Percentiles rank a stretch among this genome's conserved stretches.
Conservation (phyloP, 257 asterid species). For the Fraxinus anomala region DNA sequence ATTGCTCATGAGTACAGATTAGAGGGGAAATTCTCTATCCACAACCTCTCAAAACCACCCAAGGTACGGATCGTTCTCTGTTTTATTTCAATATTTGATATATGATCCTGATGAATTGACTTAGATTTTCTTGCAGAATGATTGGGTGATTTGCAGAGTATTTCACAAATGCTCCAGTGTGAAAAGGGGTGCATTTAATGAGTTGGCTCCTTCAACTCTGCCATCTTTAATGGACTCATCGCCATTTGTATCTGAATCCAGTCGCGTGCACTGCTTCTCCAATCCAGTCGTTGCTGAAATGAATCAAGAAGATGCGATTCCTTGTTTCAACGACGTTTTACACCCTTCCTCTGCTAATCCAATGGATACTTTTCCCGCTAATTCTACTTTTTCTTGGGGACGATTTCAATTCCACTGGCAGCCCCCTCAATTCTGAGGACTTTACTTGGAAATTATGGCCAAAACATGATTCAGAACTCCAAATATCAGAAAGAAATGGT, state of each 20-base stretch:
- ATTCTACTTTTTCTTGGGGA: constrained; percentile 27
- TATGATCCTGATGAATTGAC: constrained; percentile 23
- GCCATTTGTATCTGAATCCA: not conserved
- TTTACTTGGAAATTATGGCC: constrained; percentile 35
- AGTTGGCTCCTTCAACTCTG: constrained; percentile 30
- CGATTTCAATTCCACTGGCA: constrained; percentile 31
- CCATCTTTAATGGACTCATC: constrained; percentile 51
- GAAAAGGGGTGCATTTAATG: constrained; percentile 35
- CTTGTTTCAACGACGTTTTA: constrained; percentile 15
- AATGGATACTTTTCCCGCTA: not conserved
- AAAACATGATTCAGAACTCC: constrained; percentile 28
- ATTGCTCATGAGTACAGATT: constrained; percentile 73
- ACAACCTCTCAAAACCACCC: constrained; percentile 41
- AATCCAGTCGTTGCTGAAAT: constrained; percentile 19
- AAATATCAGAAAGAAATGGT: constrained; percentile 33
- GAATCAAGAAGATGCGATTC: constrained; percentile 22
- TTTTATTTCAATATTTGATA: not conserved
- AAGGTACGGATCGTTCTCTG: constrained; percentile 42
- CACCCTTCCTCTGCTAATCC: constrained; percentile 27
- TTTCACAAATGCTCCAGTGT: constrained; percentile 68
- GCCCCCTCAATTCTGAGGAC: constrained; percentile 36
- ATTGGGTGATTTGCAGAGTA: constrained; percentile 80
- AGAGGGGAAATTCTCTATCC: constrained; percentile 53
- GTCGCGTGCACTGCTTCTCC: constrained; percentile 69
- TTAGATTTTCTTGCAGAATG: constrained; percentile 50